Evolutionary conservation across 1,284 basidiomycete genomes (phyloP), one percentile per base, ranked within the genome.

Genomic region (Austroboletus olivaceoglutinosus): DNA sequence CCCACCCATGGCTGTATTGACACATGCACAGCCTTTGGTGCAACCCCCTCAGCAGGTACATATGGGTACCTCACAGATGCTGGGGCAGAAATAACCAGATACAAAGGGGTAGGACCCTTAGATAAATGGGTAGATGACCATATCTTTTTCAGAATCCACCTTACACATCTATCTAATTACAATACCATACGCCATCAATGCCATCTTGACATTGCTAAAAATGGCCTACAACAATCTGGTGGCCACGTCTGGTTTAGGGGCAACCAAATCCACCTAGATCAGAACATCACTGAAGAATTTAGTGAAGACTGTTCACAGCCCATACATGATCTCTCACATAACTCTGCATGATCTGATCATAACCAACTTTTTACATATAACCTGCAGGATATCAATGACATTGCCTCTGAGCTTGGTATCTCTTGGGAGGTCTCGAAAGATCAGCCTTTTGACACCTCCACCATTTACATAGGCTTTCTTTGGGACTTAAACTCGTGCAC

Each of bases 41-140:
- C 67, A 0, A 6, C 60, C 0, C 66, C 72, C 0, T 62, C 63
- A 0, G 58, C 61, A 0, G 72, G 76, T 0, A 38, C 58, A 0
- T 75, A 70, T 42, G 71, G 73, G 0, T 2, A 45, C 0, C n/a
- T 74, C 0, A 68, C 54, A 0, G 70, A 77, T 57, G 69, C 67
- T 0, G 61, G 16, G 0, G 37, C 13, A 0, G 30, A 55, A 0
- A 43, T 56, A 2, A 9, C 48, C 1, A 1, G 47, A 0, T 2
- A 7, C 0, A 0, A 22, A 0, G 42, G 53, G 0, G 47, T 57
- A 0, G 43, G 50, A 0, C 48, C 48, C 0, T 10, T 56, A 0
- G 41, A 55, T 23, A 48, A 48, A 16, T 56, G 42, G 44, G 41
- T 55, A 0, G 48, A 56, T 1, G 31, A 56, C 1, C 46, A 56